phyloP scores from a whole-genome alignment of 139 green algal genomes.

The Micromonas commoda region DNA sequence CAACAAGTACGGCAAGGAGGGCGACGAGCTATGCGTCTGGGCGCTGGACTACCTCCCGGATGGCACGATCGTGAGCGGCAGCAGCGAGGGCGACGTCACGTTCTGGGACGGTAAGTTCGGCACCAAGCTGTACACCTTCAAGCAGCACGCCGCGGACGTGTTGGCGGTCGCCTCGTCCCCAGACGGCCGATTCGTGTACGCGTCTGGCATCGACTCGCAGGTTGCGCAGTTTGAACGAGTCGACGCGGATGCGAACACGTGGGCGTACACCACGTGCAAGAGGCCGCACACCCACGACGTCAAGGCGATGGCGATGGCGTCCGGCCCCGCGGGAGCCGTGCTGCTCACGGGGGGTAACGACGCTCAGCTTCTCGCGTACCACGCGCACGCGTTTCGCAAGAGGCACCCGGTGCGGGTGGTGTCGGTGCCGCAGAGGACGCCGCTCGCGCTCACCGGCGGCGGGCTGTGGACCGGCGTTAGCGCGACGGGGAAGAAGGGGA shows the following conservation, averaged over 20 bases:
- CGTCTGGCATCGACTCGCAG: conserved; percentile 70
- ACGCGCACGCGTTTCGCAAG: conserved; percentile 45
- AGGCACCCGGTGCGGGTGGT: conserved; percentile 46
- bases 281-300: conserved; percentile 82
- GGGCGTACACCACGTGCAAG: conserved; percentile 68
- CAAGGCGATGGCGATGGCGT: conserved; percentile 55
- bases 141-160: conserved; percentile 69
- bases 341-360: conserved; percentile 76
- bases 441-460: conserved; percentile 42
- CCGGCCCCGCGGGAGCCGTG: conserved; percentile 30
- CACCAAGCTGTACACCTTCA: conserved; percentile 62
- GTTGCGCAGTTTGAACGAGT: conserved; percentile 50
- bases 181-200: conserved; percentile 67
- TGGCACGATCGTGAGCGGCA: conserved; percentile 57
- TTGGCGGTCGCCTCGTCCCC: conserved; percentile 62
- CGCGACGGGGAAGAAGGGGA: neutral
- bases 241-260: conserved; percentile 35
- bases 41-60: conserved; percentile 64
- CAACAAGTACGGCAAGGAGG: neutral
- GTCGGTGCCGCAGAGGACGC: conserved; percentile 59
- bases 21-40: conserved; percentile 67
- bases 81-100: conserved; percentile 62
- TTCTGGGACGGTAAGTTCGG: conserved; percentile 78
- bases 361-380: conserved; percentile 59
- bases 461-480: neutral